A percentile compares a stretch with the other conserved stretches of the same genome.
Conservation (phyloP, 169 alveolate genomes). For the Plasmodium fragile region DNA sequence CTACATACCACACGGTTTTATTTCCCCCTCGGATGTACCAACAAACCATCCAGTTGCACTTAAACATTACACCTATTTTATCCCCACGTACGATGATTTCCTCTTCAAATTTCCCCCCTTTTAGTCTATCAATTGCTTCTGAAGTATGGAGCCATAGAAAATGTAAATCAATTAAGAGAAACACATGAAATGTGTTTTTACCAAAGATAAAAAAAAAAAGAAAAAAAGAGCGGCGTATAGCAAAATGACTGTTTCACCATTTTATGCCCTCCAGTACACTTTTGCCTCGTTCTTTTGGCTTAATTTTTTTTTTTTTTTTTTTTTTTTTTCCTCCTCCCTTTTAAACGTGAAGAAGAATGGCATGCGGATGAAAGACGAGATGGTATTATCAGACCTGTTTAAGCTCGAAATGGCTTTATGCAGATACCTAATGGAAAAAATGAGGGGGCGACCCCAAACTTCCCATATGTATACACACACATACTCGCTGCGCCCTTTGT, state of each 20-base stretch:
- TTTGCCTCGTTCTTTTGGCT: neutral
- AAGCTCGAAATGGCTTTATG: neutral
- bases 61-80: neutral
- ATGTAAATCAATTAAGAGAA: conserved; percentile 32
- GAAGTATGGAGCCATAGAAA: conserved; percentile 74
- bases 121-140: conserved; percentile 58
- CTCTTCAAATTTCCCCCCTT: neutral
- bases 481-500: neutral
- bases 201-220: neutral
- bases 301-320: conserved; percentile 4
- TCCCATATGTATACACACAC: neutral
- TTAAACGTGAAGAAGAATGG: conserved; percentile 12
- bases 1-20: neutral
- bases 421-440: neutral
- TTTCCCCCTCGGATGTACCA: neutral
- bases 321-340: neutral
- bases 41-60: neutral
- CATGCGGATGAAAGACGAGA: neutral
- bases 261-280: neutral
- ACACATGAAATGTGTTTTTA: neutral
- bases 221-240: neutral
- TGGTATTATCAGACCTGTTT: conserved; percentile 10
- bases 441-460: neutral
- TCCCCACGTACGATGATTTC: neutral
- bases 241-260: neutral